A percentile compares a stretch with the other conserved stretches of the same genome.
These are phyloP conservation scores for Pythium plurisporium DNA, from an alignment of 352 stramenopile genomes.

Conservation along the genomic window DNA sequence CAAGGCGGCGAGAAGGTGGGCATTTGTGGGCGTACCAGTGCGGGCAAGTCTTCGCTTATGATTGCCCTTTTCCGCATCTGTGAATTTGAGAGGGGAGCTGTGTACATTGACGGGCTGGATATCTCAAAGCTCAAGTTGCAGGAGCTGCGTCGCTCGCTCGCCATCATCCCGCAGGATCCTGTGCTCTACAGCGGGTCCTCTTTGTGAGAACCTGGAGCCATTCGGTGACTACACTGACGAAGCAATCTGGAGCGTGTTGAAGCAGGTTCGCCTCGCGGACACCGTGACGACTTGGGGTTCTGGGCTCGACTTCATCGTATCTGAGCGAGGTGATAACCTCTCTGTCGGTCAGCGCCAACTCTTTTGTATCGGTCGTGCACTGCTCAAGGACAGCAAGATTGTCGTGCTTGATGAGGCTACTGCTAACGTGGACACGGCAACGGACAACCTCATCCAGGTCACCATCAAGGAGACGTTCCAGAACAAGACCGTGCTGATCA, in stretches of 20 bases:
- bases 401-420: conserved; percentile 94
- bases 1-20: conserved; percentile 74
- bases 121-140: conserved; percentile 36
- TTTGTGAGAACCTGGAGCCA: conserved; percentile 88
- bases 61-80: conserved; percentile 41
- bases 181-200: conserved; percentile 85
- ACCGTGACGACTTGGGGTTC: conserved; percentile 16
- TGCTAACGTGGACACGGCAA: conserved; percentile 55
- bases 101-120: conserved; percentile 87
- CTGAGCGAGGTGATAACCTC: conserved; percentile 89
- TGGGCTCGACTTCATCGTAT: conserved; percentile 71
- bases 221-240: conserved; percentile 68
- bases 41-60: conserved; percentile 34
- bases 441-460: conserved; percentile 79
- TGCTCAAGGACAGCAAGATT: conserved; percentile 78
- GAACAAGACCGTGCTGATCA: conserved; percentile 85
- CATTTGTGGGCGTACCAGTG: conserved; percentile 54
- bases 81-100: conserved; percentile 32
- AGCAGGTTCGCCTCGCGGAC: conserved; percentile 58
- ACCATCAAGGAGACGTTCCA: conserved; percentile 58
- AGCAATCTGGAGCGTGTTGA: conserved; percentile 50
- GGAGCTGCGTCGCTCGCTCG: conserved; percentile 27
- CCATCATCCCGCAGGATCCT: conserved; percentile 90
- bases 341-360: conserved; percentile 90
- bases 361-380: conserved; percentile 86